Conservation (phyloP, 2,329 filamentous ascomycete species). For the Fusarium continuum region DNA sequence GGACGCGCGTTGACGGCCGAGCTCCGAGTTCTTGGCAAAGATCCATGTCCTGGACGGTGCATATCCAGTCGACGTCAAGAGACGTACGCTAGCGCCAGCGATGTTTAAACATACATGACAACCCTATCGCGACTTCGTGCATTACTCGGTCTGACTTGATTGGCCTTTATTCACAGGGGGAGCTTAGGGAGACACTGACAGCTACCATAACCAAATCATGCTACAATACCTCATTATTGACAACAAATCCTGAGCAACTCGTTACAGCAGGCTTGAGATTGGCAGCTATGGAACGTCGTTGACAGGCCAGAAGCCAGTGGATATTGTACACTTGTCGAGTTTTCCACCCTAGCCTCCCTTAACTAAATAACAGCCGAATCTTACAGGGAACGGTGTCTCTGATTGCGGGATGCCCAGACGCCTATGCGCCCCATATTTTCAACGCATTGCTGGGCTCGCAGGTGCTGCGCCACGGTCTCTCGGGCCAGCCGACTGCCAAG, state of each 20-base stretch:
- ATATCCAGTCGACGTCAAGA: constrained; percentile 43
- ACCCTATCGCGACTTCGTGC: constrained; percentile 41
- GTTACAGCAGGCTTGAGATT: background rate
- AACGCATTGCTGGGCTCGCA: constrained; percentile 40
- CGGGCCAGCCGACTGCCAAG: constrained; percentile 45
- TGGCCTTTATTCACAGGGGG: constrained; percentile 11
- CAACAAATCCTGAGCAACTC: background rate
- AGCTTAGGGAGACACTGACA: background rate
- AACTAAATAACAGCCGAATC: constrained; percentile 25
- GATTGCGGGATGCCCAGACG: constrained; percentile 39
- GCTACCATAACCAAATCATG: background rate
- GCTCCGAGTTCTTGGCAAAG: constrained; percentile 43
- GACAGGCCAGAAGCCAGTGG: constrained; percentile 34
- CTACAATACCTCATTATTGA: background rate
- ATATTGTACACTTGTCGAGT: constrained; percentile 24
- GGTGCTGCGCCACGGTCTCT: constrained; percentile 44
- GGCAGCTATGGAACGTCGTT: constrained; percentile 24
- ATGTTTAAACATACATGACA: constrained; percentile 43
- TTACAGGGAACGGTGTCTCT: constrained; percentile 37
- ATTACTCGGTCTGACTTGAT: constrained; percentile 15
- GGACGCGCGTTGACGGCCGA: constrained; percentile 45
- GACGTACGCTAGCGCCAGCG: constrained; percentile 41
- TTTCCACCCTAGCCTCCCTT: constrained; percentile 36
- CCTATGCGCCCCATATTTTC: constrained; percentile 40
- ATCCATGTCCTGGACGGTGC: constrained; percentile 43